These are phyloP conservation scores for Lepiota venenata DNA, from an alignment of 768 basidiomycete genomes.

Conservation along the genomic window DNA sequence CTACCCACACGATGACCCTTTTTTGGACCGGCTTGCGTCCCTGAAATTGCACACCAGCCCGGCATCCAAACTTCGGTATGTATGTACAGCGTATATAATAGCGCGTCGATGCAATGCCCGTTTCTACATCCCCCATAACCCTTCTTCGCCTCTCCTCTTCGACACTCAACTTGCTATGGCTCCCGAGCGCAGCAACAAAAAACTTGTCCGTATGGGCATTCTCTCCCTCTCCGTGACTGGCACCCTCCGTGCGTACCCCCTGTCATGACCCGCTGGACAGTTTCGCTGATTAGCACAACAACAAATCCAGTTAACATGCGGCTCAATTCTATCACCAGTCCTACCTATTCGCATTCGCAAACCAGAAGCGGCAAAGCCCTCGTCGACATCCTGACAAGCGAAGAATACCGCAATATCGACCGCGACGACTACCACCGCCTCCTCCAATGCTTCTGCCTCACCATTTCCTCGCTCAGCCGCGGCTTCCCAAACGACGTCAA, in stretches of 20 bases:
- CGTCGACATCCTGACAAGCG: conserved; percentile 2
- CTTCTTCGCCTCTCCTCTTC: background rate
- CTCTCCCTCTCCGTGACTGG: conserved; percentile 8
- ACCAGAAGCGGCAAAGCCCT: conserved; percentile 8
- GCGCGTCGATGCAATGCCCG: background rate
- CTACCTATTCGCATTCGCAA: conserved; percentile 6
- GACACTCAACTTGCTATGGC: background rate
- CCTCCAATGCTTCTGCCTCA: conserved; percentile 12
- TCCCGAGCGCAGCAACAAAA: conserved; percentile 5
- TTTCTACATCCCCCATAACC: background rate
- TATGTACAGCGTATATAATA: background rate
- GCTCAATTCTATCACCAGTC: conserved; percentile 9
- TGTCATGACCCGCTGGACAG: no score
- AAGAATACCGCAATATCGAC: conserved; percentile 7
- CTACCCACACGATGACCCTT: background rate
- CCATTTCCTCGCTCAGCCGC: conserved; percentile 6
- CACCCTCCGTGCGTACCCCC: conserved; percentile 5
- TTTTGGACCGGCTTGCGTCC: background rate
- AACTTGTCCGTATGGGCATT: conserved; percentile 7
- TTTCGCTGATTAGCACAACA: background rate
- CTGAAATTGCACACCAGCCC: background rate
- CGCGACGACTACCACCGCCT: conserved; percentile 3
- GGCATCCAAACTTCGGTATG: background rate
- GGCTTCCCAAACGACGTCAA: conserved; percentile 6
- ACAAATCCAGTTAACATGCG: conserved; percentile 4